Conservation (phyloP, 345 rosid genomes). For the Syzygium jambos region DNA sequence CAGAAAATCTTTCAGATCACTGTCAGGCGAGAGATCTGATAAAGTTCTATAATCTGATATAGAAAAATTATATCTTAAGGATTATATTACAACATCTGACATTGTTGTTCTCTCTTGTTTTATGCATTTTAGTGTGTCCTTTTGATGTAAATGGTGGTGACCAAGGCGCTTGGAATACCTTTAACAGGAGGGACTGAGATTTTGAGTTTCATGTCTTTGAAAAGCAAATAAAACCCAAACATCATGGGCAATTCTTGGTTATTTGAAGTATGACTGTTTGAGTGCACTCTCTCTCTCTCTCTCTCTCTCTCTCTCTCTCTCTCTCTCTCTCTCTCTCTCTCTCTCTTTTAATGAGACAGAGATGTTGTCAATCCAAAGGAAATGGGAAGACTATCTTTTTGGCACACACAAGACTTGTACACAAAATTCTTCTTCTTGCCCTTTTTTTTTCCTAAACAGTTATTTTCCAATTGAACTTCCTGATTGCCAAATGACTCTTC, state of each 20-base stretch:
- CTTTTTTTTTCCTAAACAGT: neutral
- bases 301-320: neutral
- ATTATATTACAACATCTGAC: conserved; percentile 17
- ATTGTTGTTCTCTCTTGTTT: conserved; percentile 12
- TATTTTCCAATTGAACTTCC: neutral
- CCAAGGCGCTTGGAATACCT: neutral
- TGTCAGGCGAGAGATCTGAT: conserved; percentile 13
- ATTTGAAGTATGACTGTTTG: neutral
- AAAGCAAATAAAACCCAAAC: neutral
- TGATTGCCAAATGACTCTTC: neutral
- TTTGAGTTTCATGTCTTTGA: neutral
- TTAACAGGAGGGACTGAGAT: neutral
- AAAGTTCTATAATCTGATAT: conserved; percentile 27
- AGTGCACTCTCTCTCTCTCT: neutral
- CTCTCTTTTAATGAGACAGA: neutral
- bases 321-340: neutral
- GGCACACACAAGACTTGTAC: neutral
- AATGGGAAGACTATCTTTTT: neutral
- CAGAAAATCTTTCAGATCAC: conserved; percentile 33
- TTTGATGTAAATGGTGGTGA: neutral
- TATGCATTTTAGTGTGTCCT: neutral
- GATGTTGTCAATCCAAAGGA: neutral
- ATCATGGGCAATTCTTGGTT: neutral
- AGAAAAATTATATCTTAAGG: conserved; percentile 6
- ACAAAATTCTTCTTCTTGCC: neutral